Evolutionary conservation across 176 grass and related monocot species (phyloP), one percentile per base, ranked within the genome.

Genomic region (Paspalum vaginatum): DNA sequence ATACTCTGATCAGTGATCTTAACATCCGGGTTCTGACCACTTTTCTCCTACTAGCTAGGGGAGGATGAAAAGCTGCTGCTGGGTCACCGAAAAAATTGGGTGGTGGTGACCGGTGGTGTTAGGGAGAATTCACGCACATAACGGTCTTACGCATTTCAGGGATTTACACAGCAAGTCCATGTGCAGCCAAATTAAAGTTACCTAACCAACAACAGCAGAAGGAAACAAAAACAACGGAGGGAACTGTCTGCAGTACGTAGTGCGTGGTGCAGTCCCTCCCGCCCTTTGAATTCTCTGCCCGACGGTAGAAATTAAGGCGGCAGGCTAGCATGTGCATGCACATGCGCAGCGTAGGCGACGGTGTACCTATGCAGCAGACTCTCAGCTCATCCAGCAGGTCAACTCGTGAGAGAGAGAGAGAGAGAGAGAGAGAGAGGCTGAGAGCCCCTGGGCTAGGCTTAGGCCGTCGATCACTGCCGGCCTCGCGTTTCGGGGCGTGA

Each of bases 381-480:
- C n/a, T n/a, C n/a, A n/a, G n/a, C 37, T 43, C 39, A 43, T 7
- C 2, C 69, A 48, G 53, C 69, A 48, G 53, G 85, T 88, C 76
- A 62, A 69, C 61, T 46, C 46, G 9, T 12, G 17, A 21, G 12
- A n/a, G n/a, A n/a, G n/a, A n/a, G n/a, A n/a, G n/a, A n/a, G n/a
- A n/a, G n/a, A n/a, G n/a, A n/a, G n/a, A n/a, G n/a, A n/a, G n/a
- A n/a, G 46, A 5, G 45, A 48, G 11, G 46, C 11, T 26, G 22
- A 5, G 42, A 26, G 12, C 56, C 43, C 8, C 61, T 39, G 78
- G 44, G 48, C 52, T 43, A 44, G 61, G 52, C 58, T 43, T 43
- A 44, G 61, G 52, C 58, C 66, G 67, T 66, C 42, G 80, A 88
- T 88, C 74, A 2, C 67, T 20, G 59, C 41, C 74, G 8, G 68